Evolutionary conservation across 2,329 filamentous ascomycete genomes (phyloP), one percentile per base, ranked within the genome.

Genomic region (Alternaria incomplexa): DNA sequence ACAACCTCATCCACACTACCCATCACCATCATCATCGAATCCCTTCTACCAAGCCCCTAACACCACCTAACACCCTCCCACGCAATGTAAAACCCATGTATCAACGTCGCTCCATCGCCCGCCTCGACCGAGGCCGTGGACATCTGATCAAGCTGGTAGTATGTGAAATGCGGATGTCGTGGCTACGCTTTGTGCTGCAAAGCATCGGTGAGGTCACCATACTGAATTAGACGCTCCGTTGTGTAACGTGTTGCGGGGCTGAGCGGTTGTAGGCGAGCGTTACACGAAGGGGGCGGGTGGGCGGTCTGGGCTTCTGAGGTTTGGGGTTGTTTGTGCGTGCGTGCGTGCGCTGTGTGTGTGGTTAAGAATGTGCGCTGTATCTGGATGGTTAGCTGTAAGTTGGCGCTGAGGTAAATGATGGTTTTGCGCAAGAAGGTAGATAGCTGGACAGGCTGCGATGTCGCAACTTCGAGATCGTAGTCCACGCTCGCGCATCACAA

Each of bases 191-290:
- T 53, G 30, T 53, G 50, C 26, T 46, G 55, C 43, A 26, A 40
- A 40, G 47, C 26, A 13, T 32, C 12, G 17, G 28, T 28, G 47
- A 28, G 13, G 20, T 6, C 47, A 22, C 25, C 10, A 40, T 40
- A 10, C 20, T 53, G 22, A 20, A 40, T 25, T 40, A 6, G 20
- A 23, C 26, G 6, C 36, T 30, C 5, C 22, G 12, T 25, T 44
- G n/a, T 53, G 56, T 53, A 51, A 56, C 52, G 52, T 44, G 11
- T 20, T 28, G 47, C 52, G 44, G 11, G n/a, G 11, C 52, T 55
- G 52, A 26, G 26, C n/a, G 11, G 32, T 36, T 55, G 61, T 65
- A 63, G 40, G 55, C 60, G 61, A 51, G n/a, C 43, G 56, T 68
- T 53, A 57, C 62, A 65, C 63, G 5, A 36, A 45, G 25, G n/a